A percentile compares a stretch with the other conserved stretches of the same genome.
phyloP scores from a whole-genome alignment of 2,329 filamentous ascomycete species.

The Ophiostoma ulmi region DNA sequence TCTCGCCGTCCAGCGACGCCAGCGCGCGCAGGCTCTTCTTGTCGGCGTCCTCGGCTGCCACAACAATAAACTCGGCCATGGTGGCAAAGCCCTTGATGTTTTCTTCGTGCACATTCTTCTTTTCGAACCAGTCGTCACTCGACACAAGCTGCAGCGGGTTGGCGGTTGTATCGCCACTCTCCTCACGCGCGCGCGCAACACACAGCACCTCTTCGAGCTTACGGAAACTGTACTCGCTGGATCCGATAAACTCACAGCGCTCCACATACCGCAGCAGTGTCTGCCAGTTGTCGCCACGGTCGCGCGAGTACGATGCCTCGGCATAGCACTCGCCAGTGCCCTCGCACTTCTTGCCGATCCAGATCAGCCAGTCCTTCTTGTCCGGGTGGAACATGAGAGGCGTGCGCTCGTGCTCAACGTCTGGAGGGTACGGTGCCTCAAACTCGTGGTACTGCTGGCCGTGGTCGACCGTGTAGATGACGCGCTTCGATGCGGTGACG shows the following conservation, averaged over 20 bases:
- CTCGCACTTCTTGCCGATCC: constrained; percentile 72
- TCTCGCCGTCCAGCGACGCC: constrained; percentile 76
- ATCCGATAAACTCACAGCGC: constrained; percentile 82
- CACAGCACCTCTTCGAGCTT: constrained; percentile 55
- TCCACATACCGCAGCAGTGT: constrained; percentile 67
- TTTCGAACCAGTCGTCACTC: constrained; percentile 71
- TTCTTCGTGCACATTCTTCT: constrained; percentile 57
- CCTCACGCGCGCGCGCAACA: constrained; percentile 56
- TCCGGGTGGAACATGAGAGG: constrained; percentile 76
- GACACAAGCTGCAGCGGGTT: constrained; percentile 66
- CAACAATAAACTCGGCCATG: constrained; percentile 94
- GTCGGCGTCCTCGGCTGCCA: constrained; percentile 68
- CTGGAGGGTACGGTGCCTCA: constrained; percentile 56
- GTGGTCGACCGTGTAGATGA: constrained; percentile 78
- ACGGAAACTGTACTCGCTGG: constrained; percentile 51
- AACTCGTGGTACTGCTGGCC: constrained; percentile 70
- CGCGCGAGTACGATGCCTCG: constrained; percentile 69
- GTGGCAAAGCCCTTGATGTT: constrained; percentile 82
- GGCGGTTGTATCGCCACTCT: constrained; percentile 50
- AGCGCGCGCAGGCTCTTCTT: constrained; percentile 67
- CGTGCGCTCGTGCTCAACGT: constrained; percentile 35
- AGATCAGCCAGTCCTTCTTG: constrained; percentile 85
- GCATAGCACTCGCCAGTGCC: constrained; percentile 56
- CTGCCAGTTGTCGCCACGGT: constrained; percentile 77
- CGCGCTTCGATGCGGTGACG: constrained; percentile 59